Conservation (phyloP, 345 rosid genomes). For the Citropsis articulata region DNA sequence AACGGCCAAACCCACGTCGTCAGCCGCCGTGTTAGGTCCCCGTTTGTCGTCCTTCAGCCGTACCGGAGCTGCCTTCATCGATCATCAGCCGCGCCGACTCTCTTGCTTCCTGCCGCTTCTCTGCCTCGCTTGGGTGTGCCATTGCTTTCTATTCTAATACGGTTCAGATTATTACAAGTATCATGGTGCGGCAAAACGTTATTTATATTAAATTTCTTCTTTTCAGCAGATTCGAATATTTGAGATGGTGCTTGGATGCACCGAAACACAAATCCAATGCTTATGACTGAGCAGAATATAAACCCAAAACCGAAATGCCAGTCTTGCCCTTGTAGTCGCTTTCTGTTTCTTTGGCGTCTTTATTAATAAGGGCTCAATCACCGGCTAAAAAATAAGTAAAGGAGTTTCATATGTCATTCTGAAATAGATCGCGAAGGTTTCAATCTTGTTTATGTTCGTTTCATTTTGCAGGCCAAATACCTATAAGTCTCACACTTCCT, state of each 20-base stretch:
- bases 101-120: too few relatives aligned
- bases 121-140: conserved; percentile 23
- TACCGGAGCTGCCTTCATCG: too few relatives aligned
- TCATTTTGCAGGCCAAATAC: neutral
- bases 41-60: too few relatives aligned
- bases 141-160: neutral
- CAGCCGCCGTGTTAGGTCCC: too few relatives aligned
- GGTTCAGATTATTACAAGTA: neutral
- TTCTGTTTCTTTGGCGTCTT: too few relatives aligned
- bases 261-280: conserved; percentile 93
- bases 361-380: neutral
- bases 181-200: neutral
- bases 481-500: neutral
- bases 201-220: neutral
- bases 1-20: too few relatives aligned
- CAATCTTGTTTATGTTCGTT: neutral
- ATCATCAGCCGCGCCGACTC: too few relatives aligned
- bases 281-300: conserved; percentile 64
- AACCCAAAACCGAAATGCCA: too few relatives aligned
- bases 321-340: too few relatives aligned
- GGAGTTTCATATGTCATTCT: too few relatives aligned
- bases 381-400: neutral
- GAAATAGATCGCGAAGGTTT: too few relatives aligned
- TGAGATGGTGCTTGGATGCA: conserved; percentile 85
- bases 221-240: conserved; percentile 66